Evolutionary conservation across 2,329 filamentous ascomycete species (phyloP), one percentile per base, ranked within the genome.

Genomic region (Aaosphaeria arxii): DNA sequence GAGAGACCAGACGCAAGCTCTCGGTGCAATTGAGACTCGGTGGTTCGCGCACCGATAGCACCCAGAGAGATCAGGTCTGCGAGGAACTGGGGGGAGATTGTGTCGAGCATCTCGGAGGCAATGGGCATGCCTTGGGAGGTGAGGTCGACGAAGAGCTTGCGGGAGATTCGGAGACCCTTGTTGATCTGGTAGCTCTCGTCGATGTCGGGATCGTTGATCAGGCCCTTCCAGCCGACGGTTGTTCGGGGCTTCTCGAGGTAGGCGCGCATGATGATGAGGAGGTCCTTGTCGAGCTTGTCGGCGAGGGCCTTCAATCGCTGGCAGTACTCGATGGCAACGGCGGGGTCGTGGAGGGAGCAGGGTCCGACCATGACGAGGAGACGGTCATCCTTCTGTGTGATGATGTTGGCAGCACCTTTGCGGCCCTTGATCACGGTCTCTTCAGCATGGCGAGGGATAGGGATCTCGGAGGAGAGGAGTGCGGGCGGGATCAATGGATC

Each of bases 171-270:
- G 48, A 99, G 82, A 45, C 94, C 94, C 81, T 97, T 97, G 84
- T 99, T 99, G 79, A 99, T 99, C 77, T 96, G 84, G 86, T 88
- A 99, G 67, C 87, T 94, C 71, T 94, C 87, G 73, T 99, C 90
- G 70, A 99, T 96, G 65, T 97, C 91, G 2, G 94, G 94, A 72
- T 99, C 94, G 75, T 99, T 99, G 81, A 99, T 96, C 71, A 99
- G 80, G 45, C 94, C 94, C 77, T 99, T 99, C 94, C 94, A 99
- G 69, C 94, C 94, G 43, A 99, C 91, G 0, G 94, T 99, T 43
- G 94, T 99, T 52, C 94, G 87, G 39, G 94, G 94, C 81, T 99
- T 99, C 80, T 99, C 94, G 44, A 99, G 87, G 82, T 99, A 99
- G 67, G 91, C 91, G 62, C 94, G 89, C 94, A 99, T 99, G 66